Evolutionary conservation across 148 eudicot genomes (phyloP).

Genomic region (Rhododendron ferrugineum): DNA sequence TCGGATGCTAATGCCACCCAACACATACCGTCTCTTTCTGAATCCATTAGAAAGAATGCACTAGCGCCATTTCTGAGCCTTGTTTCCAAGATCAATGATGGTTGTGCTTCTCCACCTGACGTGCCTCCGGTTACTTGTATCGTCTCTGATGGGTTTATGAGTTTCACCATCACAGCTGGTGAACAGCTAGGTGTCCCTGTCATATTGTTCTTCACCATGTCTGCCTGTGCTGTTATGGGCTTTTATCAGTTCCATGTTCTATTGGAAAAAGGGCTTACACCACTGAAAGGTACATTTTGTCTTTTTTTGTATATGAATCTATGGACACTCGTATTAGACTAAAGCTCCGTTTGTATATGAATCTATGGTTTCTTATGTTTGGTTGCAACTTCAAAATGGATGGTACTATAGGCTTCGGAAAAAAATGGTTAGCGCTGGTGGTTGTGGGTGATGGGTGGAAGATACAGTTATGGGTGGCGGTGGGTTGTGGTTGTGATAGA

Average conservation of each 20-base stretch:
- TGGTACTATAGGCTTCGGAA: background rate
- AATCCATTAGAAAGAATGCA: background rate
- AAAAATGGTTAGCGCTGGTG: background rate
- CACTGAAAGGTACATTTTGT: conserved; percentile 6
- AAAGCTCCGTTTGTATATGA: background rate
- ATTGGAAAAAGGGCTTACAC: conserved; percentile 6
- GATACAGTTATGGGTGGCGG: background rate
- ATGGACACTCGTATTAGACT: background rate
- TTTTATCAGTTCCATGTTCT: conserved; percentile 14
- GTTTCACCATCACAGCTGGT: conserved; percentile 12
- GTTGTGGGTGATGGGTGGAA: background rate
- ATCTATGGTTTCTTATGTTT: background rate
- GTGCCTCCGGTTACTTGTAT: conserved; percentile 19
- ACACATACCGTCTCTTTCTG: background rate
- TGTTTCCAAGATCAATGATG: background rate
- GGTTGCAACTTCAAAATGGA: background rate
- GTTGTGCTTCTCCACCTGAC: background rate
- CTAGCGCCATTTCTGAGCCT: background rate
- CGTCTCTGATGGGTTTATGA: conserved; percentile 20
- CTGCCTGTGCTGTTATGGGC: conserved; percentile 23
- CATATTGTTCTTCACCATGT: conserved; percentile 13
- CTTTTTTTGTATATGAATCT: background rate
- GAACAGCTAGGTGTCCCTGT: conserved; percentile 20
- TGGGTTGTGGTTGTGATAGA: background rate
- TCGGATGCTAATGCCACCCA: background rate